Evolutionary conservation across 306 rosid species (phyloP).

Genomic region (Quercus mongolica): DNA sequence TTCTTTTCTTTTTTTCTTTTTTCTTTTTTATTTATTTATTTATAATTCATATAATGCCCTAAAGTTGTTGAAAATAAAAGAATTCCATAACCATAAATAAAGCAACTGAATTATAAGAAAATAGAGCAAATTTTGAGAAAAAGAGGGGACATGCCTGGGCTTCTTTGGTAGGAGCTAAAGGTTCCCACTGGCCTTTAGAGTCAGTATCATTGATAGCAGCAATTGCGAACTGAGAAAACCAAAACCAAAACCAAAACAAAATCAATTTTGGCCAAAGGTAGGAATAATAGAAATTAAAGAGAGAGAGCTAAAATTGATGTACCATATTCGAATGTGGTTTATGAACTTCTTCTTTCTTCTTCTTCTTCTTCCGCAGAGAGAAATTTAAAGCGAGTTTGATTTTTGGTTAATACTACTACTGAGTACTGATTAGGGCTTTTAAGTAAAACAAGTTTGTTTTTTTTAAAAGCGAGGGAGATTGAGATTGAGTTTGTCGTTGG

Average conservation of each 20-base stretch:
- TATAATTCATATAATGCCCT: no score
- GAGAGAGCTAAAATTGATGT: neutral
- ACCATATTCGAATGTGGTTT: constrained; percentile 29
- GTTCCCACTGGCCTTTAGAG: constrained; percentile 79
- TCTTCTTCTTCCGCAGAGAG: neutral
- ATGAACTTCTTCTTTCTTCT: neutral
- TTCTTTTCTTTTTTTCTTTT: no score
- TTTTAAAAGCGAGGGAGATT: no score
- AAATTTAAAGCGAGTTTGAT: neutral
- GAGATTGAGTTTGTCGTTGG: no score
- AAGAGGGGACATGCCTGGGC: constrained; percentile 64
- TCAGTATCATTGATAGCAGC: constrained; percentile 93
- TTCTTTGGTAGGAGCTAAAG: constrained; percentile 95
- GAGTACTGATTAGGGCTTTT: neutral
- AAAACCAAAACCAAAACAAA: neutral
- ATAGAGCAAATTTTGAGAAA: neutral
- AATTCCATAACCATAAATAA: no score
- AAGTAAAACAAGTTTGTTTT: no score
- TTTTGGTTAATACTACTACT: neutral
- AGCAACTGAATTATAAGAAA: no score
- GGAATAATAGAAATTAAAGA: neutral
- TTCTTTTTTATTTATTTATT: no score
- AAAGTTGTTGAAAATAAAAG: no score
- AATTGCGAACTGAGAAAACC: constrained; percentile 68
- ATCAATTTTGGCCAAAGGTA: neutral